phyloP scores from a whole-genome alignment of 164 flowering plant species.

The Nymphaea thermarum region DNA sequence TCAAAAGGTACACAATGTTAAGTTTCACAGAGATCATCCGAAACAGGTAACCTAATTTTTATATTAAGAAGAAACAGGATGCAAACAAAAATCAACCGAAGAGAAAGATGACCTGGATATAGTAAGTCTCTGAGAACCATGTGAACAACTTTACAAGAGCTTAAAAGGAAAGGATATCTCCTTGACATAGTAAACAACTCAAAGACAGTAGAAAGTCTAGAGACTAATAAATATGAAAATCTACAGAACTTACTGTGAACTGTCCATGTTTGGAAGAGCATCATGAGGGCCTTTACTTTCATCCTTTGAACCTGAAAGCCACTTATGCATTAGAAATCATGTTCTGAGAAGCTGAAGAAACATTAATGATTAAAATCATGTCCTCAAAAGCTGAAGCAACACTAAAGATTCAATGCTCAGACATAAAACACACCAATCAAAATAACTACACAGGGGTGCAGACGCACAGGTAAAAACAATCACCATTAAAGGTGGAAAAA shows the following conservation, averaged over 20 bases:
- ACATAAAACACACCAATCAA: no score
- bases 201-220: background rate
- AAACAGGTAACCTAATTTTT: background rate
- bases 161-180: background rate
- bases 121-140: background rate
- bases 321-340: background rate
- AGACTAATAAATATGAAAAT: no score
- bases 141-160: background rate
- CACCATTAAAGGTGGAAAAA: no score
- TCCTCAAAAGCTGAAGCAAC: background rate
- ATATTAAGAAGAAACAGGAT: no score
- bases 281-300: constrained; percentile 51
- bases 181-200: background rate
- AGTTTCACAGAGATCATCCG: background rate
- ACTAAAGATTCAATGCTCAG: background rate
- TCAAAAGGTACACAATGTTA: background rate
- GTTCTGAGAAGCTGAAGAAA: background rate
- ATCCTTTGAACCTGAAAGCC: constrained; percentile 39
- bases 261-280: constrained; percentile 37
- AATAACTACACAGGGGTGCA: no score
- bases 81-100: background rate
- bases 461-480: no score
- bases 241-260: constrained; percentile 34
- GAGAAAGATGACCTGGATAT: background rate
- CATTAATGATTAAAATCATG: background rate